phyloP scores from a whole-genome alignment of 305 asterid genomes.

The Fraxinus nigra region DNA sequence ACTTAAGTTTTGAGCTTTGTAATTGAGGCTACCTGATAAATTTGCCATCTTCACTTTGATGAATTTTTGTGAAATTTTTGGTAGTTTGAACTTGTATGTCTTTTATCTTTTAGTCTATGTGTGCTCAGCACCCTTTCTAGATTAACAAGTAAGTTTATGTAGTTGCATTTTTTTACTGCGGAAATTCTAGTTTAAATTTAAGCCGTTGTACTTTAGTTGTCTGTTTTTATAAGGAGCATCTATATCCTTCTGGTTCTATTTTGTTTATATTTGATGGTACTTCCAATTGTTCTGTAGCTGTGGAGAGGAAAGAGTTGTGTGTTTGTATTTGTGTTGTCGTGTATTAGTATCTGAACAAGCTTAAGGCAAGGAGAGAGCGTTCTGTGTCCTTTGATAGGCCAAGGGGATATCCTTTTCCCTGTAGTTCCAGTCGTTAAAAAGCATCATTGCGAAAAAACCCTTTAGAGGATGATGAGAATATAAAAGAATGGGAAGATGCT shows the following conservation, averaged over 20 bases:
- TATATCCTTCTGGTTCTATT: not conserved
- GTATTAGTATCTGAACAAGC: slow-evolving; percentile 40
- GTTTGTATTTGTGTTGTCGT: not conserved
- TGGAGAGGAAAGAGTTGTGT: slow-evolving; percentile 6
- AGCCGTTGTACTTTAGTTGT: not conserved
- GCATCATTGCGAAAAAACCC: slow-evolving; percentile 39
- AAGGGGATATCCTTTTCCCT: slow-evolving; percentile 54
- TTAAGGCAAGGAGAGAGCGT: slow-evolving; percentile 69
- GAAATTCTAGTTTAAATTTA: not conserved
- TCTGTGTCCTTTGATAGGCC: slow-evolving; percentile 64
- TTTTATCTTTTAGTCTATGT: too few species aligned
- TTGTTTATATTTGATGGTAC: slow-evolving; percentile 10
- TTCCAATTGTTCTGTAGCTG: slow-evolving; percentile 11
- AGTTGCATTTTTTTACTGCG: not conserved
- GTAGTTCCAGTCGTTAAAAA: slow-evolving; percentile 47
- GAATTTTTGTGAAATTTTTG: not conserved
- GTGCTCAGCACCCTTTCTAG: not conserved
- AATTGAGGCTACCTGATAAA: not conserved
- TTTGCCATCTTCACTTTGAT: not conserved
- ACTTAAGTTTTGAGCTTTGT: not conserved
- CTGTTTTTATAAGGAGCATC: not conserved
- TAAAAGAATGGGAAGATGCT: slow-evolving; percentile 74
- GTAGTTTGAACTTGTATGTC: not conserved
- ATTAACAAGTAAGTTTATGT: not conserved
- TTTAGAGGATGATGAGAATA: slow-evolving; percentile 52